These are phyloP conservation scores for Pulveroboletus sp. DNA, from an alignment of 768 basidiomycete species.

Conservation along the genomic window DNA sequence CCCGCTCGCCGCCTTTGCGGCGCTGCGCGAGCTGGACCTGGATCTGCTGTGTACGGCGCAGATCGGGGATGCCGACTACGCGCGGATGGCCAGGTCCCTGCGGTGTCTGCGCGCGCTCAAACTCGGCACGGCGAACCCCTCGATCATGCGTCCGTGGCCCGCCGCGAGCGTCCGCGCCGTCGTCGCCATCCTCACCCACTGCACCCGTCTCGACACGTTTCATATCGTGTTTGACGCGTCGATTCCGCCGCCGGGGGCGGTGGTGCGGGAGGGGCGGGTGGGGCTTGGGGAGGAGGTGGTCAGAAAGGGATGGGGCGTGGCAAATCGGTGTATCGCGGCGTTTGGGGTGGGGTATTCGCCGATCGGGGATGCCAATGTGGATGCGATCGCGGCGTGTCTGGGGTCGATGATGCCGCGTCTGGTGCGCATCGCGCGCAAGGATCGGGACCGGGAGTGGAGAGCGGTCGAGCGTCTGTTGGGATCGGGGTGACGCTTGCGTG, in stretches of 20 bases:
- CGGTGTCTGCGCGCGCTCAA: constrained; percentile 10
- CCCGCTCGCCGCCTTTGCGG: constrained; percentile 11
- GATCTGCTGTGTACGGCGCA: constrained; percentile 13
- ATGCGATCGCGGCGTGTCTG: constrained; percentile 10
- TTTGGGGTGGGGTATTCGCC: constrained; percentile 19
- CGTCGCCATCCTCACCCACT: constrained; percentile 12
- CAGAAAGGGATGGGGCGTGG: constrained; percentile 2
- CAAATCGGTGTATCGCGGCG: constrained; percentile 10
- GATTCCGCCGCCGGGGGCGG: neutral
- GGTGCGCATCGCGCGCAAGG: neutral
- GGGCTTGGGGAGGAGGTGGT: neutral
- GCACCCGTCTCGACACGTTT: constrained; percentile 12
- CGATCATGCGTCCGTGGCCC: constrained; percentile 1
- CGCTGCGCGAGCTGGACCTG: constrained; percentile 14
- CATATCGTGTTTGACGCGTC: constrained; percentile 19
- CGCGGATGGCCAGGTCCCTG: constrained; percentile 8
- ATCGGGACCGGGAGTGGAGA: constrained; percentile 3
- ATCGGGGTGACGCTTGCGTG: no score
- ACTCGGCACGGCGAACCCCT: constrained; percentile 12
- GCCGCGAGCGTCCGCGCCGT: constrained; percentile 9
- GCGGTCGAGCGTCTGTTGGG: constrained; percentile 6
- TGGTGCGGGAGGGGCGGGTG: neutral
- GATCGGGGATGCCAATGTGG: neutral
- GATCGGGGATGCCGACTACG: constrained; percentile 10
- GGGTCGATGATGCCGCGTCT: constrained; percentile 13